These are phyloP conservation scores for Chalaropsis thielavioides DNA, from an alignment of 2,329 filamentous ascomycete species.

Conservation along the genomic window DNA sequence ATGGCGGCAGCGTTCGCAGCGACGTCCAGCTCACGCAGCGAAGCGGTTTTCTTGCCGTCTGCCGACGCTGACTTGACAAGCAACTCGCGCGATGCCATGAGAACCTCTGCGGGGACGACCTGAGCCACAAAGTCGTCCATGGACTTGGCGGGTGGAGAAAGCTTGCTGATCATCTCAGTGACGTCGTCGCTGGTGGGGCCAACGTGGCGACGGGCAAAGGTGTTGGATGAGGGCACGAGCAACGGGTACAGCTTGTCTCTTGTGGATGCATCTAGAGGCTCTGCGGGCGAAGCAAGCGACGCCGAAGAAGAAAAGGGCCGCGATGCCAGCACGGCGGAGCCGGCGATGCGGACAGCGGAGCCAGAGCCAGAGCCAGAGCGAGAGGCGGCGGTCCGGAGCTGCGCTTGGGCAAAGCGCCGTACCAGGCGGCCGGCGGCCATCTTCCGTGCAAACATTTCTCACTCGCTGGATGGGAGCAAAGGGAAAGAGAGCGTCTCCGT, in stretches of 20 bases:
- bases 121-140: constrained; percentile 74
- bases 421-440: constrained; percentile 13
- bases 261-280: constrained; percentile 2
- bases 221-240: constrained; percentile 15
- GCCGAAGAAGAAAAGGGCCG: background rate
- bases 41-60: constrained; percentile 17
- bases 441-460: constrained; percentile 14
- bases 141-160: constrained; percentile 58
- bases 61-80: constrained; percentile 3
- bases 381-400: background rate
- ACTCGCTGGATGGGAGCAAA: background rate
- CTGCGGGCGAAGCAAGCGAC: background rate
- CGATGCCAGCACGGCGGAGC: background rate
- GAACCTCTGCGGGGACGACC: constrained; percentile 67
- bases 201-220: constrained; percentile 71
- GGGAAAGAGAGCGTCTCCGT: background rate
- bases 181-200: constrained; percentile 59
- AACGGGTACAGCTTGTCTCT: constrained; percentile 14
- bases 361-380: background rate
- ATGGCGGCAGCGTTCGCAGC: constrained; percentile 29
- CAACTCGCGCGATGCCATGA: constrained; percentile 25
- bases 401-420: constrained; percentile 5
- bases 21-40: constrained; percentile 46
- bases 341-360: background rate
- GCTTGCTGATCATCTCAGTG: constrained; percentile 61